Conservation (phyloP, 148 eudicot genomes). For the Simmondsia chinensis region DNA sequence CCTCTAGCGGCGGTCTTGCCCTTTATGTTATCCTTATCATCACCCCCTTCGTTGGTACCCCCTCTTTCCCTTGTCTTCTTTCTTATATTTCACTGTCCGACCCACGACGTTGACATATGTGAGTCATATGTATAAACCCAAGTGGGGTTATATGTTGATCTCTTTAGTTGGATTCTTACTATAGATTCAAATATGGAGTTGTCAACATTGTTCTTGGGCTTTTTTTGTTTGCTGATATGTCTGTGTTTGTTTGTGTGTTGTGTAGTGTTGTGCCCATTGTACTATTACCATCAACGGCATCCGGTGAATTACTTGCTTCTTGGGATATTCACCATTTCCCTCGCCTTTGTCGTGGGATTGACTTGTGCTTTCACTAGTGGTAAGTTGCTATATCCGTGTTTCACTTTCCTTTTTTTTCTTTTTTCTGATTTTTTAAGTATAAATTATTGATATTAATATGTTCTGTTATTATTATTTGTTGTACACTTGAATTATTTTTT, state of each 20-base stretch:
- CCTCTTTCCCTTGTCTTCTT: neutral
- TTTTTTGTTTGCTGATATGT: neutral
- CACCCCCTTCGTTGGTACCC: slow-evolving; percentile 56
- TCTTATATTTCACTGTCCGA: neutral
- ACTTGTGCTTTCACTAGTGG: slow-evolving; percentile 56
- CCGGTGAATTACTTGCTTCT: slow-evolving; percentile 62
- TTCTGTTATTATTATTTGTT: too few relatives aligned
- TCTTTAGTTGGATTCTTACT: neutral
- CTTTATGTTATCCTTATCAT: slow-evolving; percentile 59
- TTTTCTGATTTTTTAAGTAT: neutral
- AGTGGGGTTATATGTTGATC: neutral
- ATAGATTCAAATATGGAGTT: too few relatives aligned
- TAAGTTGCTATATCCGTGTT: slow-evolving; percentile 5
- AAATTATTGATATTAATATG: too few relatives aligned
- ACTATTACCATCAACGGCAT: slow-evolving; percentile 40
- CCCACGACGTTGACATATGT: neutral
- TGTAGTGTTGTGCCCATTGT: slow-evolving; percentile 56
- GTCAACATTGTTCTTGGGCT: neutral
- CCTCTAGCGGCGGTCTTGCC: slow-evolving; percentile 50
- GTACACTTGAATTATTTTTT: too few relatives aligned
- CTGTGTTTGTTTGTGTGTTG: slow-evolving; percentile 1
- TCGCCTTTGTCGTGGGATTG: slow-evolving; percentile 45
- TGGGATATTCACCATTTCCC: slow-evolving; percentile 45
- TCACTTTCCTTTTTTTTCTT: neutral
- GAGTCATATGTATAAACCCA: neutral